Evolutionary conservation across 192 early-diverging fungal species (phyloP), one percentile per base, ranked within the genome.

Genomic region (Backusella circina): DNA sequence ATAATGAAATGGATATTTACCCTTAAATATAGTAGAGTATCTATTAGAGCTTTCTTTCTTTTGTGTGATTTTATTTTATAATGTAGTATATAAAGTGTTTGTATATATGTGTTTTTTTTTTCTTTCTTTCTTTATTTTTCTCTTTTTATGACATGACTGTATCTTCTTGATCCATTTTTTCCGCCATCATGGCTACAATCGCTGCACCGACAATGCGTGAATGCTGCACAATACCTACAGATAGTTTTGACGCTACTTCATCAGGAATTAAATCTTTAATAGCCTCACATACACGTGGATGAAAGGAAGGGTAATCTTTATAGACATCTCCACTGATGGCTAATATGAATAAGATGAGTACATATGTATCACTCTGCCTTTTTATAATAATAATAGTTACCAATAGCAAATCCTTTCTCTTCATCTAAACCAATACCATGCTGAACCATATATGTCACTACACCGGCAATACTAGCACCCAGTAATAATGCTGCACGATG

Each of bases 401-500:
- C 44, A 57, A 83, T 83, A 18, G 81, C 77, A 47, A 71, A 83
- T 1, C 79, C 75, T 21, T 76, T 50, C 28, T 61, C 41, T 67
- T 73, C 32, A 64, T 75, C 76, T 32, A 75, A 18, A 44, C 61
- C 77, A 37, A 76, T 64, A 6, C 84, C 84, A 3, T 65, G 31
- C 1, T 77, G 70, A 32, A 87, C 44, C 23, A 80, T 84, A 41
- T 81, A 80, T 39, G 71, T 77, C 21, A 85, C 80, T 1, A 85
- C 74, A 13, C 92, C 91, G 0, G 93, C 93, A 75, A 87, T 86
- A 28, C 70, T 66, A 23, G 77, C 78, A 23, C 92, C 91, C 69
- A 91, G 84, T 12, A 96, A 84, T 65, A 91, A 86, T 26, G 94
- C 93, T 9, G 85, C 26, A 83, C 91, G 76, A 85, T 87, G 23